Percentiles rank a stretch among this genome's conserved stretches.
These are phyloP conservation scores for Pythium angustatum DNA, from an alignment of 352 stramenopile genomes.

Conservation along the genomic window DNA sequence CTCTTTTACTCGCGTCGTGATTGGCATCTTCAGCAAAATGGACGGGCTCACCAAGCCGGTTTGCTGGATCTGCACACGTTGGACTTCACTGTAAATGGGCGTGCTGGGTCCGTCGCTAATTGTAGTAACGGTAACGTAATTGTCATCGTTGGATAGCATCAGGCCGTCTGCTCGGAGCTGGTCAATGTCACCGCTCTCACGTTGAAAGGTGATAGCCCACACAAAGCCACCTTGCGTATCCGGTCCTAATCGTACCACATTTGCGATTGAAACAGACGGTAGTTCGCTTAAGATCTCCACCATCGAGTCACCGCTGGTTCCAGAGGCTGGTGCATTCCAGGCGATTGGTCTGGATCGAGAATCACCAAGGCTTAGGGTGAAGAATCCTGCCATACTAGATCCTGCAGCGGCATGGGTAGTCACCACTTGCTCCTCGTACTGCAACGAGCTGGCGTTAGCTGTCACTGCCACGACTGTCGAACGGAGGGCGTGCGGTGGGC, in stretches of 20 bases:
- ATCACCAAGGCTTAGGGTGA: slow-evolving; percentile 24
- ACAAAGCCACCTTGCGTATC: slow-evolving; percentile 38
- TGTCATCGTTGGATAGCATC: slow-evolving; percentile 29
- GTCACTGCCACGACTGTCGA: slow-evolving; percentile 27
- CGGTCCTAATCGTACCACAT: slow-evolving; percentile 35
- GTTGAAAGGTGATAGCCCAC: slow-evolving; percentile 45
- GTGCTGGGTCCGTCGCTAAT: slow-evolving; percentile 28
- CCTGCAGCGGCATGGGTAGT: slow-evolving; percentile 17
- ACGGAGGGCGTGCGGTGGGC: slow-evolving; percentile 25
- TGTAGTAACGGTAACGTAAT: slow-evolving; percentile 26
- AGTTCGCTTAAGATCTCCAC: slow-evolving; percentile 33
- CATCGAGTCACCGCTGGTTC: slow-evolving; percentile 29
- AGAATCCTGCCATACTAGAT: slow-evolving; percentile 28
- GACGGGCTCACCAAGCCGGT: slow-evolving; percentile 16
- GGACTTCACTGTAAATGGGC: slow-evolving; percentile 24
- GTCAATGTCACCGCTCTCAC: slow-evolving; percentile 34
- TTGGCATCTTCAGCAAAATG: slow-evolving; percentile 23
- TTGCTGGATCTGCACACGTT: slow-evolving; percentile 25
- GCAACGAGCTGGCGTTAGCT: slow-evolving; percentile 19
- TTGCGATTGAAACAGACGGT: slow-evolving; percentile 16
- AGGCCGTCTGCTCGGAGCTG: slow-evolving; percentile 27
- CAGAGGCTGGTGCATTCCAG: slow-evolving; percentile 33
- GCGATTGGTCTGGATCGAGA: slow-evolving; percentile 28
- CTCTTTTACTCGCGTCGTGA: slow-evolving; percentile 26
- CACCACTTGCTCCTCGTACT: slow-evolving; percentile 36